A percentile compares a stretch with the other conserved stretches of the same genome.
Evolutionary conservation across 257 asterid species (phyloP).

Genomic region (Galeopsis tetrahit): DNA sequence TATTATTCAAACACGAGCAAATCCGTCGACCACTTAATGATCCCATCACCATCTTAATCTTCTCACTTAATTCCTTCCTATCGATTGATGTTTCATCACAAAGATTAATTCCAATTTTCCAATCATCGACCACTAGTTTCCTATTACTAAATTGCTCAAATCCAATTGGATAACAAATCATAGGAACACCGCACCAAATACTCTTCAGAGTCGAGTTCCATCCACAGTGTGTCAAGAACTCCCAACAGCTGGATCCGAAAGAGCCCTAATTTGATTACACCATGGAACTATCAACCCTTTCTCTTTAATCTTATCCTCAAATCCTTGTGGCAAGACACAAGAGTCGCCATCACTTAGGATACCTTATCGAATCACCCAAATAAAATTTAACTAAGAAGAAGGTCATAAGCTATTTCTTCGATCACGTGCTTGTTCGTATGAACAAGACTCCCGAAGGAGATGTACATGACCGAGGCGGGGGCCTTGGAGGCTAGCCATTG

Average conservation of each 20-base stretch:
- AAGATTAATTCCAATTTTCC: too few species aligned
- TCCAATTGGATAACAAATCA: too few species aligned
- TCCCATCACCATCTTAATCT: too few species aligned
- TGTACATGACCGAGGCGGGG: background rate
- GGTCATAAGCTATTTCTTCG: background rate
- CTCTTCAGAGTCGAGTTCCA: background rate
- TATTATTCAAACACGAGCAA: too few species aligned
- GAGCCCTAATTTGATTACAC: background rate
- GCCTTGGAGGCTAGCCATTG: background rate
- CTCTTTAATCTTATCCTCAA: background rate
- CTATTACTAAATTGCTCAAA: too few species aligned
- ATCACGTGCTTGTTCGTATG: background rate
- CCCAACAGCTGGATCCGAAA: background rate
- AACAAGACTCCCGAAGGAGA: background rate
- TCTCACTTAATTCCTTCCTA: too few species aligned
- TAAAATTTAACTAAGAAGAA: background rate
- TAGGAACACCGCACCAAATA: background rate
- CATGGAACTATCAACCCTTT: background rate
- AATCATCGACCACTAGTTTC: too few species aligned
- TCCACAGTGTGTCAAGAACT: background rate
- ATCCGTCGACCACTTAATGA: too few species aligned
- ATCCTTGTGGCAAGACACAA: background rate
- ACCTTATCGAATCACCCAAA: background rate
- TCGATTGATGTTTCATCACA: too few species aligned
- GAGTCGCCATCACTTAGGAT: background rate